Base-by-base conservation (phyloP, 1,139 yeast genomes). In the Diutina pseudorugosa region DNA sequence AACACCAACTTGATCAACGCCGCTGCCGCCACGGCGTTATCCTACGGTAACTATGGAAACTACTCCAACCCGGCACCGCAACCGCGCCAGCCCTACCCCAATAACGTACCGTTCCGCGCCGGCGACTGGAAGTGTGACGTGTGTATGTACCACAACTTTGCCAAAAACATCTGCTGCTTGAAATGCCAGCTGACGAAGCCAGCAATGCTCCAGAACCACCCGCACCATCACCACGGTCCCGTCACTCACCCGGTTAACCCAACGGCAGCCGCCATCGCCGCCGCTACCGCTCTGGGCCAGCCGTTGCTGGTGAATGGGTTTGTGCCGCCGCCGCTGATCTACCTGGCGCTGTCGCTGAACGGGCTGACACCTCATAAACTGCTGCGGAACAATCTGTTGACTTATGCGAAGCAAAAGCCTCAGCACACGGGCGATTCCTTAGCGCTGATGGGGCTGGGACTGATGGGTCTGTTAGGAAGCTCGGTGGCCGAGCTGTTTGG, bases 61-160 rank as follows among this genome's bases (percentile, higher is more conserved):
- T 53, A 47, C 18, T 14, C 2, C 14, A 14, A 12, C 4, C 36
- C 36, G n/a, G 3, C 58, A 56, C 52, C 59, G 56, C 50, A 14
- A 42, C 54, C 47, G 19, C 56, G 64, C 20, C 55, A 61, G 4
- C 65, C 64, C 51, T 65, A 66, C 54, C 64, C 64, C 41, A 67
- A 62, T 49, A 72, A 77, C 56, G 95, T 90, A 12, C 97, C 97
- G 16, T 91, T 91, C 67, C 79, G 97, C 61, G 97, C 97, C 2
- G 97, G 98, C 50, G 98, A 91, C 67, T 91, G 97, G 97, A 90
- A 89, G 65, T 90, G 97, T 71, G 94, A 85, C 53, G 75, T 80
- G 41, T 91, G 97, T 65, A 77, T 82, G 51, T 91, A 90, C 65
- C 97, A 91, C 67, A 91, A 91, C 65, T 91, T 91, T 75, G 97